phyloP scores from a whole-genome alignment of 495 filamentous ascomycete species.

The Friedmanniomyces simplex region DNA sequence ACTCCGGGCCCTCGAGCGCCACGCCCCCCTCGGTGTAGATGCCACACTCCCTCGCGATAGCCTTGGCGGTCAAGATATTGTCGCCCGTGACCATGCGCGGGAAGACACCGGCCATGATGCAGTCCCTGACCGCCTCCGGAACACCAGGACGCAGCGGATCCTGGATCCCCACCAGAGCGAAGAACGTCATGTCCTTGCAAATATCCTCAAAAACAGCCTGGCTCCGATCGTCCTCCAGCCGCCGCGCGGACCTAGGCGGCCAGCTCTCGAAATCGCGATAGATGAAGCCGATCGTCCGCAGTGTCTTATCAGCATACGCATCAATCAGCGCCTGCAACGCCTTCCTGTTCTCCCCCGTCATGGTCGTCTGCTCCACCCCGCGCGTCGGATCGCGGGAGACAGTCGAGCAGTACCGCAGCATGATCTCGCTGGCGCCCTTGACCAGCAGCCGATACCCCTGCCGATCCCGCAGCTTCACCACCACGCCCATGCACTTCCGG shows the following conservation, averaged over 20 bases:
- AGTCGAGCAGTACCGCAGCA: slow-evolving; percentile 53
- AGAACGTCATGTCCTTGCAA: slow-evolving; percentile 56
- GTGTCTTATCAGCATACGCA: slow-evolving; percentile 66
- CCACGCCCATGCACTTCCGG: slow-evolving; percentile 59
- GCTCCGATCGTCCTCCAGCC: slow-evolving; percentile 55
- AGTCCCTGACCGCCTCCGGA: slow-evolving; percentile 61
- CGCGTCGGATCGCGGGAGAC: slow-evolving; percentile 63
- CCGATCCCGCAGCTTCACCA: slow-evolving; percentile 44
- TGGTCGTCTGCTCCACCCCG: slow-evolving; percentile 32
- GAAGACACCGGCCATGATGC: slow-evolving; percentile 67
- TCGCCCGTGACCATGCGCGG: slow-evolving; percentile 91
- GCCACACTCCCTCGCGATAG: slow-evolving; percentile 75
- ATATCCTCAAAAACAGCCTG: slow-evolving; percentile 71
- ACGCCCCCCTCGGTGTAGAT: slow-evolving; percentile 66
- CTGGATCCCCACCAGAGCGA: slow-evolving; percentile 56
- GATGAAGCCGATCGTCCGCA: slow-evolving; percentile 76
- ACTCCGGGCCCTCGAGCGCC: slow-evolving; percentile 74
- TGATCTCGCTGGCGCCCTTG: slow-evolving; percentile 60
- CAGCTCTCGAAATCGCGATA: slow-evolving; percentile 83
- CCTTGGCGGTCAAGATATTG: slow-evolving; percentile 73
- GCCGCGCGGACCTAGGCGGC: slow-evolving; percentile 62
- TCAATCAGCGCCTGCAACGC: slow-evolving; percentile 57
- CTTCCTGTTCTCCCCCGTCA: slow-evolving; percentile 31
- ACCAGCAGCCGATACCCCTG: slow-evolving; percentile 51
- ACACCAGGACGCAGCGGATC: slow-evolving; percentile 61